Evolutionary conservation across 352 stramenopile species (phyloP).

Genomic region (Globisporangium camurandrum): DNA sequence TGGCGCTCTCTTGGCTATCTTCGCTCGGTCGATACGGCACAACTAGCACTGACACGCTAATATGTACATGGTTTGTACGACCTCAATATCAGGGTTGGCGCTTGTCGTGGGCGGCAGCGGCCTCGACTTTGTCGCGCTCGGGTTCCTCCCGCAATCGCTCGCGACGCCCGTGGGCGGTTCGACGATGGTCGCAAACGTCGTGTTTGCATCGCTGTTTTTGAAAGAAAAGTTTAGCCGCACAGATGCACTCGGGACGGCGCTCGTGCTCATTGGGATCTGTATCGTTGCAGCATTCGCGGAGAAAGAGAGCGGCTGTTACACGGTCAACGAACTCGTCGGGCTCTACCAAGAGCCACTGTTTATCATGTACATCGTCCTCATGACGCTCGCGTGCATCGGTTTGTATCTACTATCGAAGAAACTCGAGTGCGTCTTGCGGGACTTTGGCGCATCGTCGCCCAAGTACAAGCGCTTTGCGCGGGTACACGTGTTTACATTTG

Average conservation of each 20-base stretch:
- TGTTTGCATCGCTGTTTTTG: conserved; percentile 81
- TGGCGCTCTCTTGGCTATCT: background rate
- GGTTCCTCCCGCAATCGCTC: conserved; percentile 83
- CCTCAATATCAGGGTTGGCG: conserved; percentile 23
- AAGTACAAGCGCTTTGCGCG: conserved; percentile 71
- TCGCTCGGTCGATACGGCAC: background rate
- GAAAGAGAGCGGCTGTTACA: no score
- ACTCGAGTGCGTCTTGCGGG: no score
- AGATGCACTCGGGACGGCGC: conserved; percentile 68
- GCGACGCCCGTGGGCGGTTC: conserved; percentile 81
- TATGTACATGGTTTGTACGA: background rate
- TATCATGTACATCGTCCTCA: conserved; percentile 71
- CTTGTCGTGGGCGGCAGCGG: conserved; percentile 63
- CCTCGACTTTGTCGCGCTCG: conserved; percentile 89
- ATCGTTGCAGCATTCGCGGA: no score
- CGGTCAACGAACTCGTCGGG: conserved; percentile 75
- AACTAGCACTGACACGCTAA: no score
- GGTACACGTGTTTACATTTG: conserved; percentile 25
- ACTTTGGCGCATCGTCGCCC: no score
- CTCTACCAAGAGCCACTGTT: no score
- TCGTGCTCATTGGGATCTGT: conserved; percentile 84
- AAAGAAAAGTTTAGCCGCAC: conserved; percentile 80
- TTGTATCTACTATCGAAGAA: no score
- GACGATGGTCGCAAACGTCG: conserved; percentile 91
- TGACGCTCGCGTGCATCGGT: no score